A percentile compares a stretch with the other conserved stretches of the same genome.
Conservation (phyloP, 1,284 basidiomycete species). For the Cutaneotrichosporon cavernicola region DNA sequence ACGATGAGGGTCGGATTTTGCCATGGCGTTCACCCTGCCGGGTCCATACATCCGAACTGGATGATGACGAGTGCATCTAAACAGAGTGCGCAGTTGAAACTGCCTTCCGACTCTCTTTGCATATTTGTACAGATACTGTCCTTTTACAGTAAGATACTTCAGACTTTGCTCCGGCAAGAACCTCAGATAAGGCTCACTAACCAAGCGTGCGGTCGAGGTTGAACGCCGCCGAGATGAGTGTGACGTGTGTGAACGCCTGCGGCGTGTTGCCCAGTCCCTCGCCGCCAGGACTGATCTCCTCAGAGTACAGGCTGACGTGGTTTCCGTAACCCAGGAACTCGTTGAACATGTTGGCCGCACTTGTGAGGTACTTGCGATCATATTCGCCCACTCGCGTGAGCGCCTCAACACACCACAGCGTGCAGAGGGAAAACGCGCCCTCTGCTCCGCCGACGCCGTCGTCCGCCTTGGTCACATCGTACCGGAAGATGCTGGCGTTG, state of each 20-base stretch:
- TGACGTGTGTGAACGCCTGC: conserved; percentile 53
- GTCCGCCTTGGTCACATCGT: conserved; percentile 75
- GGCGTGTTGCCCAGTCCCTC: conserved; percentile 53
- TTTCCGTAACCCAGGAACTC: conserved; percentile 66
- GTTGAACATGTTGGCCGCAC: conserved; percentile 43
- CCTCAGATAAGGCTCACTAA: no score
- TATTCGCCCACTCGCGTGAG: conserved; percentile 75
- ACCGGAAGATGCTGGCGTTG: conserved; percentile 59
- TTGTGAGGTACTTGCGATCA: conserved; percentile 61
- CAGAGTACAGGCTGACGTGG: conserved; percentile 79
- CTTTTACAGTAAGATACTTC: no score
- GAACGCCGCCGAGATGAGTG: conserved; percentile 52
- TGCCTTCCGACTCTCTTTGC: no score
- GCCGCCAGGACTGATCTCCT: conserved; percentile 57
- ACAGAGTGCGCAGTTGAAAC: no score
- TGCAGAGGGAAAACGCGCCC: conserved; percentile 59
- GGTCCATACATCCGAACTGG: no score
- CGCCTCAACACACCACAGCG: conserved; percentile 73
- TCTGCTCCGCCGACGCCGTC: conserved; percentile 93
- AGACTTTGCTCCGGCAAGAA: no score
- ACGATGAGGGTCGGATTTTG: no score
- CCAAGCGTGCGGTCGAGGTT: conserved; percentile 50
- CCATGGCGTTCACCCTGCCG: no score
- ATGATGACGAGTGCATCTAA: no score
- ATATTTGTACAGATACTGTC: no score